Evolutionary conservation across 345 rosid species (phyloP), one percentile per base, ranked within the genome.

Genomic region (Aquilaria malaccensis): DNA sequence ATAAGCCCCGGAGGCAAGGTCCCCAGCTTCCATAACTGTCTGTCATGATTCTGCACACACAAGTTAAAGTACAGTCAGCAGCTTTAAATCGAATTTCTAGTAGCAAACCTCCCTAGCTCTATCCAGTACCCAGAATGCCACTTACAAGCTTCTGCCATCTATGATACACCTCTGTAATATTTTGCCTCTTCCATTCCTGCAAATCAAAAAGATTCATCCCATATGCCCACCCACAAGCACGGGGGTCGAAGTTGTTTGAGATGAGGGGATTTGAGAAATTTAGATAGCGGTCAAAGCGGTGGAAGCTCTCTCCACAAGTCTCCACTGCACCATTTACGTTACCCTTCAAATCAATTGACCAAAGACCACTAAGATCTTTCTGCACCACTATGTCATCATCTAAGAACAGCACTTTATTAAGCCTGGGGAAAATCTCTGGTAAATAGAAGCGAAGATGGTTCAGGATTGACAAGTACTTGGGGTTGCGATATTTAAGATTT

Each of bases 201-300:
- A 94, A 77, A 77, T 94, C 97, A 72, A 94, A 90, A 32, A 94
- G 63, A 61, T 94, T 94, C 99, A 94, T 94, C 61, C 99, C 99
- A 61, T 90, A 94, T 10, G 99, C 97, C 99, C 99, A 94, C 64
- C 99, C 99, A 78, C 99, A 94, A 69, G 99, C 96, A 62, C 67
- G 95, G 9, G 99, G 93, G 51, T 90, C 81, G 52, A 94, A 94
- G 70, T 85, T 88, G 76, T 80, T 86, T 67, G 96, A 76, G 65
- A 94, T 90, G 37, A 85, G 85, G 60, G 97, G 97, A 82, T 94
- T 80, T 60, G 99, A 90, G 80, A 94, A 94, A 80, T 94, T 94
- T 64, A 94, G 99, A 73, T 94, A 94, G 14, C 95, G 83, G 78
- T 94, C 97, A 70, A 88, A 94, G 31, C 97, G 89, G 77, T 94